Evolutionary conservation across 2,329 filamentous ascomycete species (phyloP).

Genomic region (Sordariomycetes sp.): DNA sequence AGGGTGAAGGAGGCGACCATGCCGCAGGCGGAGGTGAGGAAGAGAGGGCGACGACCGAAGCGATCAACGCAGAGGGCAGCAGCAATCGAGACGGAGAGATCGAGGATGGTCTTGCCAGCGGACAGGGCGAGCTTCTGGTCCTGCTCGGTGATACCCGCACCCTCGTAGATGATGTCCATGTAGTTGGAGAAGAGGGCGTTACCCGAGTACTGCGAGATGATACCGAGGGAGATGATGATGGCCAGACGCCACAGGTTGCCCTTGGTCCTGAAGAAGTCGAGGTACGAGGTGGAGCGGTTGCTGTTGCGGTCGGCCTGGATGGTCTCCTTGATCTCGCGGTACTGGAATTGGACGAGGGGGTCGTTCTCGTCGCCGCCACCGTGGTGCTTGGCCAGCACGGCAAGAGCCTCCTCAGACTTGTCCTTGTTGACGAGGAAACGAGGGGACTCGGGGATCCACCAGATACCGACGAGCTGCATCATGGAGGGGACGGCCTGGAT

Average conservation of each 20-base stretch:
- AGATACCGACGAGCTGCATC: conserved; percentile 57
- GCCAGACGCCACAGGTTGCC: conserved; percentile 57
- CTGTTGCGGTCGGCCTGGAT: conserved; percentile 46
- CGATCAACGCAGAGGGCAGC: conserved; percentile 41
- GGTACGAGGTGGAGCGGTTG: conserved; percentile 39
- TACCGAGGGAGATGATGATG: conserved; percentile 52
- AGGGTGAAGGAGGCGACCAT: conserved; percentile 37
- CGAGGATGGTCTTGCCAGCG: conserved; percentile 49
- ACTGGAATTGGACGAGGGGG: conserved; percentile 56
- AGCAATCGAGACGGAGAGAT: conserved; percentile 46
- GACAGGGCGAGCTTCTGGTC: conserved; percentile 44
- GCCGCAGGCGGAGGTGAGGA: conserved; percentile 37
- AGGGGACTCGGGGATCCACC: conserved; percentile 58
- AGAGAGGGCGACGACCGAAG: conserved; percentile 43
- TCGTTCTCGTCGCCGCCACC: conserved; percentile 50
- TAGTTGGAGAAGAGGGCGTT: conserved; percentile 62
- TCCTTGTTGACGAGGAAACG: conserved; percentile 58
- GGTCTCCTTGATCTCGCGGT: conserved; percentile 56
- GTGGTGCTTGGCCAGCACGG: conserved; percentile 52
- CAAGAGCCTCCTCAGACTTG: conserved; percentile 50
- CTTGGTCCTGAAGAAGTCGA: conserved; percentile 51
- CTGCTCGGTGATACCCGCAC: conserved; percentile 49
- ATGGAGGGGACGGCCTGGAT: conserved; percentile 53
- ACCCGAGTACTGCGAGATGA: conserved; percentile 61
- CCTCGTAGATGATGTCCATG: conserved; percentile 51